Conservation (phyloP, 345 rosid species). For the Rubroshorea leprosula region DNA sequence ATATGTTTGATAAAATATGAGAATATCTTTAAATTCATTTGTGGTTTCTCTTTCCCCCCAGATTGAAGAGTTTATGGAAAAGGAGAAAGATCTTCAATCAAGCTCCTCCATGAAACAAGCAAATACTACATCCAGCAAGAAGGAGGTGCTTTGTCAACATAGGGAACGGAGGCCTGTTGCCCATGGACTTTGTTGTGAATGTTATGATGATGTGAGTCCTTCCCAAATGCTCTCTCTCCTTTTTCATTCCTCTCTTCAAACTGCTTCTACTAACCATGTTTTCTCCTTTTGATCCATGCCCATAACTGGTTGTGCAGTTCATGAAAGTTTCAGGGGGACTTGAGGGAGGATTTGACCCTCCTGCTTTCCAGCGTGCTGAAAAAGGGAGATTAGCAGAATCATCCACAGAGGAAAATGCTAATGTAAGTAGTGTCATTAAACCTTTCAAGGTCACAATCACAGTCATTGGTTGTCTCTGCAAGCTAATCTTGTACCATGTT, state of each 20-base stretch:
- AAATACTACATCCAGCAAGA: constrained; percentile 19
- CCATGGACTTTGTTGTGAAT: constrained; percentile 64
- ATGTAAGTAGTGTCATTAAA: constrained; percentile 28
- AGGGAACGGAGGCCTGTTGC: constrained; percentile 40
- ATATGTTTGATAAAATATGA: not conserved
- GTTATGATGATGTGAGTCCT: constrained; percentile 57
- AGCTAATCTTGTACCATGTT: no score
- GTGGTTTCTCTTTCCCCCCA: constrained; percentile 25
- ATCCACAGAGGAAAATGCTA: constrained; percentile 31
- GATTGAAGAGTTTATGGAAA: constrained; percentile 65
- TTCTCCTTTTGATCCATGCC: constrained; percentile 6
- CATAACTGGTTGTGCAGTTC: constrained; percentile 44
- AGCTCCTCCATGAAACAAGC: constrained; percentile 22
- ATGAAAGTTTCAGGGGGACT: constrained; percentile 63
- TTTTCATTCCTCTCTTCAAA: not conserved
- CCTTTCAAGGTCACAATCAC: not conserved
- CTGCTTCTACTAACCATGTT: constrained; percentile 8
- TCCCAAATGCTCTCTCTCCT: constrained; percentile 3
- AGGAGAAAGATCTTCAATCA: constrained; percentile 44
- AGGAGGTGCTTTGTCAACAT: constrained; percentile 61
- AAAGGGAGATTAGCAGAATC: constrained; percentile 49
- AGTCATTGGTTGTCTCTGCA: no score
- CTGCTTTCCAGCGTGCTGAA: constrained; percentile 83
- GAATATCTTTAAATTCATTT: constrained; percentile 1
- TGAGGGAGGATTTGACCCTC: constrained; percentile 86